Percentiles rank a stretch among this genome's conserved stretches.
phyloP scores from a whole-genome alignment of 768 basidiomycete genomes.

The Tulasnella sp. region DNA sequence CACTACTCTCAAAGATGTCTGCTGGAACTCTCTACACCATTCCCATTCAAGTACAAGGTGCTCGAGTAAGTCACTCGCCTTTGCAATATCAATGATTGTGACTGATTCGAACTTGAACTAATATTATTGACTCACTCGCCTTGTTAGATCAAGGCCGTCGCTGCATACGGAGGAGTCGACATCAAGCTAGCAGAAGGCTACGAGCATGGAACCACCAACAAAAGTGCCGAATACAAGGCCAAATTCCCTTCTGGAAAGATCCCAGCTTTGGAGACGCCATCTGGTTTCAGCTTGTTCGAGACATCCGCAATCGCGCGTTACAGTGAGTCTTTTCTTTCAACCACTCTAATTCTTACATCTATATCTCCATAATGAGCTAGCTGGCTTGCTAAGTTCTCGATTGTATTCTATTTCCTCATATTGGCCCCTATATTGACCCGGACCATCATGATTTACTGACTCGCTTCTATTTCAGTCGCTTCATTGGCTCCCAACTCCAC shows the following conservation, averaged over 20 bases:
- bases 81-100: neutral
- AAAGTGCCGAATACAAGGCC: conserved; percentile 15
- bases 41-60: conserved; percentile 32
- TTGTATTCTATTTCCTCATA: conserved; percentile 34
- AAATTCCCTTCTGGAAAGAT: conserved; percentile 48
- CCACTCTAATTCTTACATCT: neutral
- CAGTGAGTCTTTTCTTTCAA: conserved; percentile 42
- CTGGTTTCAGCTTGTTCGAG: conserved; percentile 74
- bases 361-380: neutral
- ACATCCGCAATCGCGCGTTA: conserved; percentile 71
- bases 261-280: conserved; percentile 61
- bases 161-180: conserved; percentile 12
- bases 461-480: conserved; percentile 43
- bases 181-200: neutral
- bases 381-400: neutral
- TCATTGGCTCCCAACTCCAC: conserved; percentile 59
- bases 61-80: conserved; percentile 34
- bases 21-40: conserved; percentile 52
- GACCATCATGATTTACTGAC: neutral
- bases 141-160: conserved; percentile 7
- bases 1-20: conserved; percentile 36
- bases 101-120: conserved; percentile 3
- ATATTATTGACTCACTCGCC: too few relatives aligned
- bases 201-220: conserved; percentile 11
- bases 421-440: conserved; percentile 38